phyloP scores from a whole-genome alignment of 2,329 filamentous ascomycete species.

The Ophiostoma himal-ulmi region DNA sequence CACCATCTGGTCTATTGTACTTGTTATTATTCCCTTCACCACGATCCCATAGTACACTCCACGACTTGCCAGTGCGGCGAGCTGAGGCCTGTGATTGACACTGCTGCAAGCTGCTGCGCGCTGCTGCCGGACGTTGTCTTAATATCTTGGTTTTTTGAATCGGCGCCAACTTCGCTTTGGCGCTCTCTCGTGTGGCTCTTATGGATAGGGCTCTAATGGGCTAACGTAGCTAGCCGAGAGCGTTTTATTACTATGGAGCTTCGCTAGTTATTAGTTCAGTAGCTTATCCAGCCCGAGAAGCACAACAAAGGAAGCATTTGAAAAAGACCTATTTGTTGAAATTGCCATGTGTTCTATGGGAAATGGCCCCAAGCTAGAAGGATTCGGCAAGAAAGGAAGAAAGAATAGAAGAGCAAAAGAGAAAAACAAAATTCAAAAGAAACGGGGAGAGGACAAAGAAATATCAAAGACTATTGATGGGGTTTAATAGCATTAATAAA shows the following conservation, averaged over 20 bases:
- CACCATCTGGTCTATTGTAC: not conserved
- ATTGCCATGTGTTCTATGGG: not conserved
- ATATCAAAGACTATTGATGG: not conserved
- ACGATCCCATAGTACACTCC: too few species aligned
- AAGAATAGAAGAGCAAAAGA: not conserved
- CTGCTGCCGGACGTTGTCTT: not conserved
- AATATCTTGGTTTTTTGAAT: not conserved
- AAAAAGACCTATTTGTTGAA: not conserved
- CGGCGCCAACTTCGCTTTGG: not conserved
- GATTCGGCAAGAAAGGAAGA: not conserved
- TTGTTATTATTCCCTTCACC: too few species aligned
- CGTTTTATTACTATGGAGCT: conserved; percentile 4
- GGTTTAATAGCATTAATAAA: too few species aligned
- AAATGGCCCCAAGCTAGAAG: not conserved
- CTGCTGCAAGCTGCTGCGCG: not conserved
- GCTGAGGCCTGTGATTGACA: not conserved
- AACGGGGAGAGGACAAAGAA: not conserved
- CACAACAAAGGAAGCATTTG: too few species aligned
- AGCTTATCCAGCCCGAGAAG: not conserved
- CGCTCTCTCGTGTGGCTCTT: not conserved
- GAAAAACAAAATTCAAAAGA: not conserved
- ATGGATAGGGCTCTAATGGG: not conserved
- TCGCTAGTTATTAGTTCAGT: not conserved
- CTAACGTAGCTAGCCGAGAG: not conserved
- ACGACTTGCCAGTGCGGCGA: not conserved